A percentile compares a stretch with the other conserved stretches of the same genome.
phyloP scores from a whole-genome alignment of 2,329 filamentous ascomycete genomes.

The Biscogniauxia mediterranea region DNA sequence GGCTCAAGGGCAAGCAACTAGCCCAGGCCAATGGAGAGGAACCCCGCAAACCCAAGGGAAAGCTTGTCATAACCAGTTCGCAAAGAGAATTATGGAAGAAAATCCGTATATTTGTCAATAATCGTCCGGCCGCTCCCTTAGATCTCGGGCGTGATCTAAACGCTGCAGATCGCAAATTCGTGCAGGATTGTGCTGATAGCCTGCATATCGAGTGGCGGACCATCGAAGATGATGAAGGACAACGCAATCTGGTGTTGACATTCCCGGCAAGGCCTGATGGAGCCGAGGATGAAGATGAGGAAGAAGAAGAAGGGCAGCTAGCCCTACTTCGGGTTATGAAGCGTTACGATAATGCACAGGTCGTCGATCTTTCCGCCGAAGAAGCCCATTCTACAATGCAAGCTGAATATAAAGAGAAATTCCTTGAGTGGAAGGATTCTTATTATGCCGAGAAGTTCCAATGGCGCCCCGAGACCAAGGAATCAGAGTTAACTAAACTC shows the following conservation, averaged over 20 bases:
- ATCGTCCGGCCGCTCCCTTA: conserved; percentile 61
- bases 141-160: conserved; percentile 72
- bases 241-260: conserved; percentile 50
- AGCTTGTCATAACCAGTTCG: conserved; percentile 70
- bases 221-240: conserved; percentile 54
- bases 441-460: conserved; percentile 90
- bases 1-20: conserved; percentile 85
- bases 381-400: conserved; percentile 78
- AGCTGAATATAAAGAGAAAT: conserved; percentile 85
- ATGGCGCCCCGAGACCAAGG: conserved; percentile 79
- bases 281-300: conserved; percentile 64
- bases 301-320: conserved; percentile 75
- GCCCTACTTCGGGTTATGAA: conserved; percentile 84
- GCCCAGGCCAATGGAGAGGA: conserved; percentile 66
- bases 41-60: conserved; percentile 54
- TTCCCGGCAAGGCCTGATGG: conserved; percentile 45
- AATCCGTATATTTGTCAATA: conserved; percentile 79
- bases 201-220: conserved; percentile 59
- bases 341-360: conserved; percentile 85
- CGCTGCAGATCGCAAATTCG: conserved; percentile 87
- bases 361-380: conserved; percentile 75
- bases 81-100: conserved; percentile 82
- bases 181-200: conserved; percentile 75
- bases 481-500: conserved; percentile 71
- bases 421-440: conserved; percentile 87